These are phyloP conservation scores for Sporisorium iseilematis-ciliati DNA, from an alignment of 1,284 basidiomycete genomes.

Conservation along the genomic window DNA sequence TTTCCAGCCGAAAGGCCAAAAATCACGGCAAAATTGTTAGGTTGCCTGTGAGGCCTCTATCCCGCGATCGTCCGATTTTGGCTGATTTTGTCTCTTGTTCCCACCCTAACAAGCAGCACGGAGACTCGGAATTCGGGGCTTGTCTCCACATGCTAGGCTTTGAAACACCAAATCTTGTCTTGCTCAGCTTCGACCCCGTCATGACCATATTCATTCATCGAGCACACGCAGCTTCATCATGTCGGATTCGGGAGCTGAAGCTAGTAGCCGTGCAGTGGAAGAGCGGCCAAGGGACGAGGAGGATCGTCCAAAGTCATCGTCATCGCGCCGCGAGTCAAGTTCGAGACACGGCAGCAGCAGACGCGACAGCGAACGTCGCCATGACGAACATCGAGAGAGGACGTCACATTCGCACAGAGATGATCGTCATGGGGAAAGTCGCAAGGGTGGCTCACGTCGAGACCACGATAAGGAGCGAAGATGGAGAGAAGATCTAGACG, in stretches of 20 bases:
- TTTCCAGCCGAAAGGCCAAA: constrained; percentile 17
- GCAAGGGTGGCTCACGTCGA: neutral
- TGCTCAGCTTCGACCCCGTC: neutral
- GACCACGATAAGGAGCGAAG: neutral
- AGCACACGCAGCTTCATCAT: neutral
- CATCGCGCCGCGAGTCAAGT: constrained; percentile 13
- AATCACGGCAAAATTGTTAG: constrained; percentile 10
- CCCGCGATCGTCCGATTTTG: constrained; percentile 12
- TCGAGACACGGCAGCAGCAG: constrained; percentile 13
- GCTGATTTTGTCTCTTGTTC: neutral
- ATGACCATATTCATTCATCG: neutral
- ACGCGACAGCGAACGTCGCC: constrained; percentile 2
- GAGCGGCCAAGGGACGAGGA: neutral
- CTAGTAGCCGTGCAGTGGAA: neutral
- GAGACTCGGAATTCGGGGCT: constrained; percentile 6
- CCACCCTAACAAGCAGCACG: neutral
- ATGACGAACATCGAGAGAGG: constrained; percentile 13
- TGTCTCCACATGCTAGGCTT: constrained; percentile 14
- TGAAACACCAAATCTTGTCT: neutral
- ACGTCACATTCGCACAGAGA: constrained; percentile 18
- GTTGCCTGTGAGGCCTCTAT: neutral
- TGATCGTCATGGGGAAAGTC: constrained; percentile 2
- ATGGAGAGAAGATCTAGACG: constrained; percentile 6
- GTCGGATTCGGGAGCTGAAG: constrained; percentile 12
- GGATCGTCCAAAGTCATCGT: neutral